These are phyloP conservation scores for Suillus subalutaceus DNA, from an alignment of 768 basidiomycete genomes.

Conservation along the genomic window DNA sequence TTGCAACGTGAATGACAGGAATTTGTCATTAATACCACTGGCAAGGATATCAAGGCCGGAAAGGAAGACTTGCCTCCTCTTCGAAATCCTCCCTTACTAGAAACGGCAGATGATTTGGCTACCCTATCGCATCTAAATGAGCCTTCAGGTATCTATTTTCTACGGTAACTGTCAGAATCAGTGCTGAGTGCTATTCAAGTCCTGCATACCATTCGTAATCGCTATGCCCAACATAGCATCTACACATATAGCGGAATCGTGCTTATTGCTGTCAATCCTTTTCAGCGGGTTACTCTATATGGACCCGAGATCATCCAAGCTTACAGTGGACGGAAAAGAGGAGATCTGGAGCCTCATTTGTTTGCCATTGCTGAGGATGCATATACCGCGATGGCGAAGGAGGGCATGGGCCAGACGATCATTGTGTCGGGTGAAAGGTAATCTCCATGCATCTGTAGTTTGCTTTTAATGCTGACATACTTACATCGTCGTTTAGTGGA, in stretches of 20 bases:
- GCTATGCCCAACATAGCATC: slow-evolving; percentile 96
- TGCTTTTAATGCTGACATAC: slow-evolving; percentile 12
- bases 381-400: slow-evolving; percentile 94
- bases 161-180: background rate
- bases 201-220: slow-evolving; percentile 94
- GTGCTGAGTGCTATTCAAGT: slow-evolving; percentile 49
- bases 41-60: slow-evolving; percentile 77
- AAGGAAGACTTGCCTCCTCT: slow-evolving; percentile 86
- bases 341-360: slow-evolving; percentile 95
- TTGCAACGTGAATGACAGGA: slow-evolving; percentile 50
- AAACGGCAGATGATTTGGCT: slow-evolving; percentile 97
- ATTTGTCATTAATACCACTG: slow-evolving; percentile 75
- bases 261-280: slow-evolving; percentile 98
- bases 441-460: slow-evolving; percentile 21
- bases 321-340: slow-evolving; percentile 88
- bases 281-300: slow-evolving; percentile 96
- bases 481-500: slow-evolving; percentile 60
- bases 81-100: slow-evolving; percentile 94
- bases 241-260: slow-evolving; percentile 99
- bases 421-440: slow-evolving; percentile 98
- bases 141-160: slow-evolving; percentile 72
- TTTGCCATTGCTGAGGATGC: slow-evolving; percentile 99
- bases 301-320: slow-evolving; percentile 97
- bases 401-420: slow-evolving; percentile 95
- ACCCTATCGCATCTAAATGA: slow-evolving; percentile 98